Conservation (phyloP, 805 yeast species). For the Candida wancherniae region DNA sequence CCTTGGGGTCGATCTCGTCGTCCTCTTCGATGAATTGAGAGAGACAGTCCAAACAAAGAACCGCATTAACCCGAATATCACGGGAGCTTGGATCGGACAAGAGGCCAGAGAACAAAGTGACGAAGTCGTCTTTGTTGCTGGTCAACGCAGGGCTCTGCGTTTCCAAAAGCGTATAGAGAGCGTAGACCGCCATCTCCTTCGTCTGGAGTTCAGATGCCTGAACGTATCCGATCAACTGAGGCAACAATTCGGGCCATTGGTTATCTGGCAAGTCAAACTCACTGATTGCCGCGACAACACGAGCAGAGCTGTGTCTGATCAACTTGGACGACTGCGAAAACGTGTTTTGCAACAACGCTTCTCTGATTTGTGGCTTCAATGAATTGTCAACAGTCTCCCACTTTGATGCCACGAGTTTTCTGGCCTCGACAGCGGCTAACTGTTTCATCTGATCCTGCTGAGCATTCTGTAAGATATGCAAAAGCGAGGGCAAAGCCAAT, state of each 20-base stretch:
- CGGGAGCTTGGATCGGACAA: constrained; percentile 57
- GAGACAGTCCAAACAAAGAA: constrained; percentile 71
- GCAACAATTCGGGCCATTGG: constrained; percentile 75
- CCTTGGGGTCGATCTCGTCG: constrained; percentile 39
- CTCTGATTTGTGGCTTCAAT: constrained; percentile 58
- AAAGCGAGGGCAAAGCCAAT: constrained; percentile 70
- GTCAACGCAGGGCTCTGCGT: constrained; percentile 55
- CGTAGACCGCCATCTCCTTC: constrained; percentile 80
- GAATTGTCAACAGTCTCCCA: constrained; percentile 58
- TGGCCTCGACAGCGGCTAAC: constrained; percentile 93
- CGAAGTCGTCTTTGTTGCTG: constrained; percentile 58
- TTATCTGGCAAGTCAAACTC: constrained; percentile 59
- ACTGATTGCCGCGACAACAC: constrained; percentile 85
- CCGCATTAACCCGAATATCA: constrained; percentile 77
- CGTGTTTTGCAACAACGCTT: constrained; percentile 63
- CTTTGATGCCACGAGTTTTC: constrained; percentile 68
- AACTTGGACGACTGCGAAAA: constrained; percentile 59
- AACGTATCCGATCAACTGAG: constrained; percentile 61
- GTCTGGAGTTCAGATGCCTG: constrained; percentile 43
- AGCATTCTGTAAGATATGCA: constrained; percentile 73
- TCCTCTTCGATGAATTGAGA: constrained; percentile 64
- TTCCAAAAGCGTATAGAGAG: constrained; percentile 74
- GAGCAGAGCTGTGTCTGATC: constrained; percentile 84
- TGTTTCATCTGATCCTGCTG: constrained; percentile 72
- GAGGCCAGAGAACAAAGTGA: constrained; percentile 65